A percentile compares a stretch with the other conserved stretches of the same genome.
Conservation (phyloP, 495 filamentous ascomycete species). For the Penicillium bovifimosum region DNA sequence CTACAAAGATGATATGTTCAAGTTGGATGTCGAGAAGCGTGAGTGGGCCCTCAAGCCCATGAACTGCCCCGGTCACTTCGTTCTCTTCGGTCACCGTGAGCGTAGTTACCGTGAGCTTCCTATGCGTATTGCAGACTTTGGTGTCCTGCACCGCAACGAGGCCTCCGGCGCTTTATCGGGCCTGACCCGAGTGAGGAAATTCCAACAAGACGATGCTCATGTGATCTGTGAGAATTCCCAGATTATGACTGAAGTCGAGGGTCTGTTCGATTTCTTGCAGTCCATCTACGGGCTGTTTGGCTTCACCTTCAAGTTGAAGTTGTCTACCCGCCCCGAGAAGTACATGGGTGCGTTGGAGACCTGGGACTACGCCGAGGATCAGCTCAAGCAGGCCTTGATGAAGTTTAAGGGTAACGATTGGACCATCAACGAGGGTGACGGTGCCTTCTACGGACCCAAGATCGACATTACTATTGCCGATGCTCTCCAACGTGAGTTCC, state of each 20-base stretch:
- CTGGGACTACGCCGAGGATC: constrained; percentile 81
- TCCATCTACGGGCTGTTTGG: constrained; percentile 84
- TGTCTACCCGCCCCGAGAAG: constrained; percentile 91
- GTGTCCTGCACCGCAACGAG: constrained; percentile 91
- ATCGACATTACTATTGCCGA: constrained; percentile 91
- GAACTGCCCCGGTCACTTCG: constrained; percentile 91
- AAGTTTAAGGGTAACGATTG: constrained; percentile 74
- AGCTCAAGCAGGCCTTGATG: constrained; percentile 69
- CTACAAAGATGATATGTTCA: constrained; percentile 97
- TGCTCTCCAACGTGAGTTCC: constrained; percentile 68
- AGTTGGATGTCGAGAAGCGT: constrained; percentile 83
- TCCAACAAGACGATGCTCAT: constrained; percentile 93
- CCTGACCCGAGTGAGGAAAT: constrained; percentile 83
- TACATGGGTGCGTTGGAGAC: constrained; percentile 80
- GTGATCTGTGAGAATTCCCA: constrained; percentile 72
- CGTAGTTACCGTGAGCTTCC: constrained; percentile 85
- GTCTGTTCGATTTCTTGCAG: constrained; percentile 81
- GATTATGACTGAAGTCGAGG: constrained; percentile 77
- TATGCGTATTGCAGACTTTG: constrained; percentile 88
- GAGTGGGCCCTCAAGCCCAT: constrained; percentile 83
- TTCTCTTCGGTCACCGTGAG: constrained; percentile 72
- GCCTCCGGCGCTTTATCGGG: constrained; percentile 87
- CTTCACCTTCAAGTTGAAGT: constrained; percentile 92
- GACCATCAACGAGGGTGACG: constrained; percentile 88
- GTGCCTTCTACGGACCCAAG: constrained; percentile 95